Percentiles rank a stretch among this genome's conserved stretches.
Evolutionary conservation across 345 rosid species (phyloP).

Genomic region (Hevea brasiliensis): DNA sequence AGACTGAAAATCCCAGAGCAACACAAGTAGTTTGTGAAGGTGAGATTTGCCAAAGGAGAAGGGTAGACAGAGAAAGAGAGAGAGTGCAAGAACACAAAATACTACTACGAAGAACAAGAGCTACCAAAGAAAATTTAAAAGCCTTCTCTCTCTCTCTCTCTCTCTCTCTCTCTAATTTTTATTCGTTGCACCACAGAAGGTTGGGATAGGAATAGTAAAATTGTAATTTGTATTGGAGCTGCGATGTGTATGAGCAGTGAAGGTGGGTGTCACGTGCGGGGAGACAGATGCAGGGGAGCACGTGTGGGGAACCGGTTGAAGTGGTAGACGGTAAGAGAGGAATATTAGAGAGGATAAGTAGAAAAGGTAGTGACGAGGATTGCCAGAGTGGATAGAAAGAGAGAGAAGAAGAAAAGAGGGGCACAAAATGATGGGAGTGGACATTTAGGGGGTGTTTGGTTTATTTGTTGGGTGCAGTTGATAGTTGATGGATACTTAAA

Average conservation of each 20-base stretch:
- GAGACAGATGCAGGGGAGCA: not conserved
- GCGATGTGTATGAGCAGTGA: not conserved
- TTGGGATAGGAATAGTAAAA: conserved; percentile 24
- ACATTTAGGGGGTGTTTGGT: too few relatives aligned
- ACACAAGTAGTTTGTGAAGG: conserved; percentile 18
- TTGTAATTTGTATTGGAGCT: not conserved
- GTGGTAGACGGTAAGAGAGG: conserved; percentile 44
- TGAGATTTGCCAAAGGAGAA: conserved; percentile 17
- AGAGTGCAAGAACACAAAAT: conserved; percentile 32
- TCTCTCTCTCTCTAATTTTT: too few relatives aligned
- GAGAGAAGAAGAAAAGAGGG: too few relatives aligned
- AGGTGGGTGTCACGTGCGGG: conserved; percentile 41
- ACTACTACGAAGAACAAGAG: conserved; percentile 3
- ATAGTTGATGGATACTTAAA: too few relatives aligned
- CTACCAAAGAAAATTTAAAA: not conserved
- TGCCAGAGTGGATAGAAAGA: conserved; percentile 48
- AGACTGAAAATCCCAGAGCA: not conserved
- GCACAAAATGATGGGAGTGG: conserved; percentile 47
- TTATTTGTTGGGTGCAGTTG: too few relatives aligned
- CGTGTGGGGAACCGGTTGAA: conserved; percentile 41
- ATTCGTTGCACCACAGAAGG: conserved; percentile 52
- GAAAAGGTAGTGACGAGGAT: conserved; percentile 39
- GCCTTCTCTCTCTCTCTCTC: too few relatives aligned
- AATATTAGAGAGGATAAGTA: too few relatives aligned
- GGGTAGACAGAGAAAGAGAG: not conserved